Percentiles rank a stretch among this genome's conserved stretches.
Evolutionary conservation across 805 yeast genomes (phyloP).

Genomic region (Grigorovia humatica): DNA sequence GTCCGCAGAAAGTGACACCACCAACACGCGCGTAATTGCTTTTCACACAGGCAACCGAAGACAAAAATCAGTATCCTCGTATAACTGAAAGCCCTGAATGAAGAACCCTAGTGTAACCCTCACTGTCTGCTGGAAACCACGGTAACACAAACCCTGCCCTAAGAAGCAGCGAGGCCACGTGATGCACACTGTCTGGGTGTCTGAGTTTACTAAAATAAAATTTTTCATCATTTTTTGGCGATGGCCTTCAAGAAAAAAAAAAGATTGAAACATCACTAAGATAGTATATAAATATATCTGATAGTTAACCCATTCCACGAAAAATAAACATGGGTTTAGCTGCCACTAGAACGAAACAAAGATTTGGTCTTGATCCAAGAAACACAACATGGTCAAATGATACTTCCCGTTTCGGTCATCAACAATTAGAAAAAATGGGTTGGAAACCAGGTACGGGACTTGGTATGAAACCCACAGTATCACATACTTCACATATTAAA

Average conservation of each 20-base stretch:
- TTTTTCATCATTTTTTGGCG: neutral
- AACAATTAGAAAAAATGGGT: slow-evolving; percentile 70
- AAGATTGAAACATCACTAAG: neutral
- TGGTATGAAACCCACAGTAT: slow-evolving; percentile 42
- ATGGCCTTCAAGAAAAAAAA: neutral
- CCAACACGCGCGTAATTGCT: too few species aligned
- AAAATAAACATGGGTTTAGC: slow-evolving; percentile 58
- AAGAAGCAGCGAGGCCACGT: neutral
- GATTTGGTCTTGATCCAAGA: slow-evolving; percentile 87
- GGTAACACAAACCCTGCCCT: neutral
- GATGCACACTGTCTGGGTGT: neutral
- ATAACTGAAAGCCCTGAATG: too few species aligned
- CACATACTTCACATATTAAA: slow-evolving; percentile 70
- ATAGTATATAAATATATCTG: neutral
- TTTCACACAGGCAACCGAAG: too few species aligned
- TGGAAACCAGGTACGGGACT: slow-evolving; percentile 91
- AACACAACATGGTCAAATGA: slow-evolving; percentile 92
- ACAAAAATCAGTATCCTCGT: too few species aligned
- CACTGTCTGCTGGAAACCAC: too few species aligned
- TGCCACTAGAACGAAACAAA: slow-evolving; percentile 67
- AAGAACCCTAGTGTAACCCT: too few species aligned
- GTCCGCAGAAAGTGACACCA: too few species aligned
- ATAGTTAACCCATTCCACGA: neutral
- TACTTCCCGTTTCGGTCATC: slow-evolving; percentile 74
- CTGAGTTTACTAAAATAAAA: too few species aligned